These are phyloP conservation scores for Neofusicoccum parvum DNA, from an alignment of 2,329 filamentous ascomycete genomes.

Conservation along the genomic window DNA sequence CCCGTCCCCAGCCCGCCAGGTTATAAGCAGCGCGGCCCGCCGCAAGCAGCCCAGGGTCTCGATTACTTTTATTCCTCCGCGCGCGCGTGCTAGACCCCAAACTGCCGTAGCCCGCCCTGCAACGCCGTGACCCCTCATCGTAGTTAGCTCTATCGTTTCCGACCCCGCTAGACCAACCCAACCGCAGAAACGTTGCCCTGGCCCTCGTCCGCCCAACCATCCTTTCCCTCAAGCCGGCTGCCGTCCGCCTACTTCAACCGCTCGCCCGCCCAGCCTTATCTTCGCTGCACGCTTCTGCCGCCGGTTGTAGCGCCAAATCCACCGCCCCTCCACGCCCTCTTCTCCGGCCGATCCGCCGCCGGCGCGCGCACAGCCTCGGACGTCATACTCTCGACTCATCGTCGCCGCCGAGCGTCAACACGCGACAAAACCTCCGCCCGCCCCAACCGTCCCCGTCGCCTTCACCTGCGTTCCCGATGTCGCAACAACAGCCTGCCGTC, in stretches of 20 bases:
- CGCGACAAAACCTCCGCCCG: not conserved
- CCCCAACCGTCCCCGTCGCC: not conserved
- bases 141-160: constrained; percentile 2
- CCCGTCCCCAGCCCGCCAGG: not conserved
- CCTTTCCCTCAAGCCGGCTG: constrained; percentile 1
- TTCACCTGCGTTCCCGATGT: not conserved
- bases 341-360: constrained; percentile 21
- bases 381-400: constrained; percentile 21
- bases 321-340: not conserved
- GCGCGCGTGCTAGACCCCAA: not conserved
- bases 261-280: constrained; percentile 3
- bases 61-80: not conserved
- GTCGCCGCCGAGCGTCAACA: constrained; percentile 10
- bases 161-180: constrained; percentile 13
- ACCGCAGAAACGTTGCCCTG: not conserved
- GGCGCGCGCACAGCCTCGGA: constrained; percentile 17
- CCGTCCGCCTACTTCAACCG: constrained; percentile 8
- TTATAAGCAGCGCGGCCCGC: constrained; percentile 3
- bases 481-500: constrained; percentile 21
- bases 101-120: not conserved
- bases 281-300: not conserved
- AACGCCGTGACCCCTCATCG: constrained; percentile 10
- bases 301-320: not conserved
- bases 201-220: constrained; percentile 11
- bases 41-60: not conserved